Conservation (phyloP, 1,284 basidiomycete species). For the Trametes pubescens region DNA sequence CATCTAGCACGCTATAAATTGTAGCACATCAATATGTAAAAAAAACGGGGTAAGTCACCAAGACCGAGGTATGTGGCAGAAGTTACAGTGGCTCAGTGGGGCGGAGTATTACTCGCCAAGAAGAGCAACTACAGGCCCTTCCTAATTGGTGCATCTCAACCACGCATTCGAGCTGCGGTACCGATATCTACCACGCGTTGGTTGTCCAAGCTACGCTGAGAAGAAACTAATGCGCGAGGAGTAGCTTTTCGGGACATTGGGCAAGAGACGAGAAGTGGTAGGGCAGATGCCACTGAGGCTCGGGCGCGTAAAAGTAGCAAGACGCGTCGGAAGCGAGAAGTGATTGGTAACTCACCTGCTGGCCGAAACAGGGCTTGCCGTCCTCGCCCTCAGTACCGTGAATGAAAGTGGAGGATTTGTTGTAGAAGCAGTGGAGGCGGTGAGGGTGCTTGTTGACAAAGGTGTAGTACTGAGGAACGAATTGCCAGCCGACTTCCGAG, state of each 20-base stretch:
- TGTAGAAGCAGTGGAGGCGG: slow-evolving; percentile 99
- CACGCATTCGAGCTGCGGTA: too few species aligned
- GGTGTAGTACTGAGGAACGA: slow-evolving; percentile 96
- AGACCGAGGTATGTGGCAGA: too few species aligned
- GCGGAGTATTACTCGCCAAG: too few species aligned
- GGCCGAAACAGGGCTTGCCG: slow-evolving; percentile 85
- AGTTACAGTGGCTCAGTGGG: too few species aligned
- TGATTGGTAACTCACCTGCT: slow-evolving; percentile 66
- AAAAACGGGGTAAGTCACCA: too few species aligned
- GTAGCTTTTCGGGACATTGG: too few species aligned
- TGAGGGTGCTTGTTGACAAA: slow-evolving; percentile 98
- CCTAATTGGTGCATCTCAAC: too few species aligned
- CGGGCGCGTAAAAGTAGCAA: slow-evolving; percentile 15
- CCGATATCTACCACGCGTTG: too few species aligned
- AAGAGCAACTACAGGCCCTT: too few species aligned
- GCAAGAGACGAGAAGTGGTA: neutral
- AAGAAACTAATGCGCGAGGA: too few species aligned
- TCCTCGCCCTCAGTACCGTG: slow-evolving; percentile 98
- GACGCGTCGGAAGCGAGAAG: slow-evolving; percentile 8
- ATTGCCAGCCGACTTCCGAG: slow-evolving; percentile 96
- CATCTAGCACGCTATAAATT: slow-evolving; percentile 3
- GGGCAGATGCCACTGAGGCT: neutral
- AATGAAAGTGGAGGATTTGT: slow-evolving; percentile 95
- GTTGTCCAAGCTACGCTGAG: too few species aligned
- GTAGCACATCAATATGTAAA: too few species aligned